Conservation (phyloP, 2,329 filamentous ascomycete species). For the Aspergillus quadrilineatus region DNA sequence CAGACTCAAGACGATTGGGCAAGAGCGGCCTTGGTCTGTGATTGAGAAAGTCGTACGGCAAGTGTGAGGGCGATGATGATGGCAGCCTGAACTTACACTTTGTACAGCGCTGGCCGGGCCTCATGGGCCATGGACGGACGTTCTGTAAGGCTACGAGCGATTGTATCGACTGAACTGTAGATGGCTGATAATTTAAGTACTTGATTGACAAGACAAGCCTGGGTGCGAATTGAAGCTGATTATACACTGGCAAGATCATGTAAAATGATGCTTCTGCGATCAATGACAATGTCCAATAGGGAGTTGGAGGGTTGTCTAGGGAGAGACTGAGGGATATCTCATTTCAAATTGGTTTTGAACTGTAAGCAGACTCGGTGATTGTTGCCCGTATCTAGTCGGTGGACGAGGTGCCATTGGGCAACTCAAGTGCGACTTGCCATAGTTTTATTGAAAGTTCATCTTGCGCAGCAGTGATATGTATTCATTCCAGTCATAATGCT, state of each 20-base stretch:
- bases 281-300: background rate
- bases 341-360: background rate
- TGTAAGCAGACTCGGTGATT: background rate
- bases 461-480: background rate
- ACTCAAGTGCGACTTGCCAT: background rate
- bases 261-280: background rate
- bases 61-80: background rate
- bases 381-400: background rate
- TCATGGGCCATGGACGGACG: background rate
- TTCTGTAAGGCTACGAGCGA: background rate
- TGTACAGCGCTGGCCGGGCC: slow-evolving; percentile 1
- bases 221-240: background rate
- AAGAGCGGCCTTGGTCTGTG: slow-evolving; percentile 3
- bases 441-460: background rate
- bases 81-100: background rate
- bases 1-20: background rate
- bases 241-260: background rate
- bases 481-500: background rate
- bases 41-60: background rate
- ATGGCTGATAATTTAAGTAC: background rate
- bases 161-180: background rate
- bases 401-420: background rate
- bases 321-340: background rate
- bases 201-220: background rate
- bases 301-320: background rate